These are phyloP conservation scores for Trametes meyenii DNA, from an alignment of 768 basidiomycete genomes.

Conservation along the genomic window DNA sequence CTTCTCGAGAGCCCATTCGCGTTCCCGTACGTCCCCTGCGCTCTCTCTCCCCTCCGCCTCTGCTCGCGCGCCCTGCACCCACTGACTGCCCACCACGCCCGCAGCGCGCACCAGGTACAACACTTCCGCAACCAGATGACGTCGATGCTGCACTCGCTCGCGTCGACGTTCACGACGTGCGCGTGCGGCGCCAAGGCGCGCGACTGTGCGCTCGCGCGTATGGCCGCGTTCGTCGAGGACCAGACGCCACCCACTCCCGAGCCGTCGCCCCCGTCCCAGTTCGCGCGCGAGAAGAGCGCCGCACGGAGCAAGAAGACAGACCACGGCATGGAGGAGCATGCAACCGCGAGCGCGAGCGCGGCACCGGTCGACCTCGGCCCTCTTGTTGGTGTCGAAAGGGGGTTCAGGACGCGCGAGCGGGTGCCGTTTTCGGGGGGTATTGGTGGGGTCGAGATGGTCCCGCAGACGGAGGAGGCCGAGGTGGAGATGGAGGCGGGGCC, in stretches of 20 bases:
- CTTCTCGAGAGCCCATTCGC: conserved; percentile 58
- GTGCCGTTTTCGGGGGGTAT: conserved; percentile 61
- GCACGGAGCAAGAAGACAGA: background rate
- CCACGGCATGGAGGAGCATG: background rate
- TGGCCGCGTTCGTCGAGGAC: conserved; percentile 63
- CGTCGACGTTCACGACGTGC: conserved; percentile 73
- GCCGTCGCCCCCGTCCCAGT: conserved; percentile 29
- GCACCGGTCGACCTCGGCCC: conserved; percentile 59
- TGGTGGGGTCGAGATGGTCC: conserved; percentile 62
- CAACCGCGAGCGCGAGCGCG: background rate
- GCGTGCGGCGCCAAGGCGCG: conserved; percentile 66
- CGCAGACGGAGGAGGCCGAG: conserved; percentile 21
- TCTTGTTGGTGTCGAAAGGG: conserved; percentile 58
- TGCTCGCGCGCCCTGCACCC: background rate
- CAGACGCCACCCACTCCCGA: conserved; percentile 35
- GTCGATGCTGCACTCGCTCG: conserved; percentile 68
- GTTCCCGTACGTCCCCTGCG: conserved; percentile 53
- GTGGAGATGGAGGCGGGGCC: conserved; percentile 19
- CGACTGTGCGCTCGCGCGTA: conserved; percentile 65
- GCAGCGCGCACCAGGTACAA: conserved; percentile 43
- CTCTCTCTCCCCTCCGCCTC: background rate
- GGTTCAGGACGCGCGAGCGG: conserved; percentile 63
- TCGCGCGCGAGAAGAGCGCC: conserved; percentile 19
- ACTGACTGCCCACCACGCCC: background rate
- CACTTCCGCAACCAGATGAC: conserved; percentile 68